Conservation (phyloP, 1,284 basidiomycete genomes). For the Ceratobasidium theobromae region DNA sequence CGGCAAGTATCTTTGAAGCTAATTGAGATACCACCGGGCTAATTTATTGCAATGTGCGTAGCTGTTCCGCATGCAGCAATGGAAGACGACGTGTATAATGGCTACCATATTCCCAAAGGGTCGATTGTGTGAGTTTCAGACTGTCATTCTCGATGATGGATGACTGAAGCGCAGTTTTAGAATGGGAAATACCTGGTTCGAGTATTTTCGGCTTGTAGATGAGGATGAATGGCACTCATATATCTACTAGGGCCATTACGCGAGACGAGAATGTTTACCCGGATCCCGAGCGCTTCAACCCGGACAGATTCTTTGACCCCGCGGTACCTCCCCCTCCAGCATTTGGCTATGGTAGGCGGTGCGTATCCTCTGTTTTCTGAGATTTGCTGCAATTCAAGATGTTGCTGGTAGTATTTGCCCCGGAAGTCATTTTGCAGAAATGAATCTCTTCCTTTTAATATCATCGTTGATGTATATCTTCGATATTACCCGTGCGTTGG, state of each 20-base stretch:
- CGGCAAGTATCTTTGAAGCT: background rate
- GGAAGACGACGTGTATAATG: slow-evolving; percentile 18
- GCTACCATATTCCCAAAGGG: slow-evolving; percentile 13
- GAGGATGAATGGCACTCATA: background rate
- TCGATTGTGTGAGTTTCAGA: slow-evolving; percentile 3
- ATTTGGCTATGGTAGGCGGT: slow-evolving; percentile 11
- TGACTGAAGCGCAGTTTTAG: background rate
- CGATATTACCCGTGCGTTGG: background rate
- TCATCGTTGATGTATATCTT: background rate
- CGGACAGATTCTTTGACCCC: slow-evolving; percentile 14
- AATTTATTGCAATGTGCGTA: background rate
- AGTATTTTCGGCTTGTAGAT: background rate
- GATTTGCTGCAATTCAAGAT: background rate
- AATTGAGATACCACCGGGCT: background rate
- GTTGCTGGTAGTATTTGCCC: background rate
- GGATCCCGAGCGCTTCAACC: slow-evolving; percentile 13
- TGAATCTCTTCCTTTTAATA: background rate
- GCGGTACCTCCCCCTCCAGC: background rate
- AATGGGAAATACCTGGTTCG: slow-evolving; percentile 18
- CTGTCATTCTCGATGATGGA: background rate
- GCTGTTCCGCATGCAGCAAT: slow-evolving; percentile 7
- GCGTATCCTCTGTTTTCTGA: background rate
- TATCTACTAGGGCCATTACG: slow-evolving; percentile 3
- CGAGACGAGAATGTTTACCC: background rate
- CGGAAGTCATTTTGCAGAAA: slow-evolving; percentile 8